Evolutionary conservation across 768 basidiomycete genomes (phyloP), one percentile per base, ranked within the genome.

Genomic region (Naganishia onofrii): DNA sequence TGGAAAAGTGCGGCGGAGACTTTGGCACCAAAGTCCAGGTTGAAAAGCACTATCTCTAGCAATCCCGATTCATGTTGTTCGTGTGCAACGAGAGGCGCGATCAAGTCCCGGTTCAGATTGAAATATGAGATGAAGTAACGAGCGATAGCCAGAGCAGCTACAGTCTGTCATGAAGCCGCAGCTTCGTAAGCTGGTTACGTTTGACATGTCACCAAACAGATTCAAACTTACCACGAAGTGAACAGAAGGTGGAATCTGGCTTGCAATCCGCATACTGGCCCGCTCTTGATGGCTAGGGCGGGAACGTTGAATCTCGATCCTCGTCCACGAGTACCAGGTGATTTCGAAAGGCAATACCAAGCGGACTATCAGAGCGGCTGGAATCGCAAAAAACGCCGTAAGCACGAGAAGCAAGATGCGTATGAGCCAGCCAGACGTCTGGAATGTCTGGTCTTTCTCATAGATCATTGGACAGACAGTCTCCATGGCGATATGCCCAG

Each of bases 71-170:
- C 5, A 34, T 12, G 12, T 5, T 21, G 34, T n/a, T 31, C 31
- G 32, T 38, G 31, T 34, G 34, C 15, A 34, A 38, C 57, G 17
- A 58, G n/a, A 58, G 57, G 57, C 34, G 57, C 31, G 34, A 58
- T 38, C 19, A 58, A 3, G 34, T 58, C 31, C 7, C 34, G 57
- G 42, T 38, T 58, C 57, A 58, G 23, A 34, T 23, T 1, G 57
- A 58, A 58, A 15, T 58, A 58, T 21, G 57, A 58, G n/a, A 58
- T 58, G 4, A 58, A 19, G 34, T 58, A 58, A 9, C 57, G 34
- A 38, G 57, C 34, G 15, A 34, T n/a, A 31, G 57, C 31, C 34
- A 58, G 32, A 17, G 57, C 34, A 4, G 34, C 7, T 21, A 58
- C n/a, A 19, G 57, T 58, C 57, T 58, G 28, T 51, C 21, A 51